Base-by-base conservation (phyloP, 2,329 filamentous ascomycete genomes). In the Grosmannia huntii region DNA sequence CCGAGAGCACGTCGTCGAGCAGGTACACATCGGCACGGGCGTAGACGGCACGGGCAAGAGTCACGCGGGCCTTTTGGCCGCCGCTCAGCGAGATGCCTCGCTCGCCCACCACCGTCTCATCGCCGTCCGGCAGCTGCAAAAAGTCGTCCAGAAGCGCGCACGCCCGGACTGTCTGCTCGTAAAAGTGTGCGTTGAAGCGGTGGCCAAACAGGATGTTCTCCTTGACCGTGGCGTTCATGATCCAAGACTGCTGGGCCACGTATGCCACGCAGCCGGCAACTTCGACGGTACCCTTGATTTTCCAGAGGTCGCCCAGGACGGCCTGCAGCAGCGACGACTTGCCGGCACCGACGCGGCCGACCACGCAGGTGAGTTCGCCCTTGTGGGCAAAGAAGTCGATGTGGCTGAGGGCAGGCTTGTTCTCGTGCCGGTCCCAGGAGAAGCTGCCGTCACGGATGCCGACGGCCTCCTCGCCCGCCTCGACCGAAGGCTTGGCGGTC, bases 201-300 rank as follows among this genome's bases (percentile, higher is more conserved):
- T 99, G 90, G 1, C 94, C 94, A 67, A 99, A 99, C 5, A 96
- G 79, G 65, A 99, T 96, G 68, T 99, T 99, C 68, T 99, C 94
- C 66, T 90, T 89, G 59, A 99, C 91, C 33, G 89, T 95, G 10
- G 94, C 94, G 68, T 99, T 99, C 85, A 97, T 92, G 56, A 99
- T 88, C 94, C 95, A 99, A 23, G 90, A 78, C 66, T 89, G 85
- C 70, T 99, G 95, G 19, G 90, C 89, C 60, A 95, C 94, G 69
- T 97, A 99, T 1, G 94, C 94, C 48, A 90, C 82, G 31, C 80
- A 83, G 53, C 94, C 95, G 64, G 88, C 85, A 11, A 99, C 79
- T 58, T 87, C 78, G 4, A 96, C 92, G 62, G 88, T 80, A 53
- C 94, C 94, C 61, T 88, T 84, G 55, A 86, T 78, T 70, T 96